Percentiles rank a stretch among this genome's conserved stretches.
phyloP scores from a whole-genome alignment of 805 yeast species.

The Saccharomycopsis oosterbeekiorum region DNA sequence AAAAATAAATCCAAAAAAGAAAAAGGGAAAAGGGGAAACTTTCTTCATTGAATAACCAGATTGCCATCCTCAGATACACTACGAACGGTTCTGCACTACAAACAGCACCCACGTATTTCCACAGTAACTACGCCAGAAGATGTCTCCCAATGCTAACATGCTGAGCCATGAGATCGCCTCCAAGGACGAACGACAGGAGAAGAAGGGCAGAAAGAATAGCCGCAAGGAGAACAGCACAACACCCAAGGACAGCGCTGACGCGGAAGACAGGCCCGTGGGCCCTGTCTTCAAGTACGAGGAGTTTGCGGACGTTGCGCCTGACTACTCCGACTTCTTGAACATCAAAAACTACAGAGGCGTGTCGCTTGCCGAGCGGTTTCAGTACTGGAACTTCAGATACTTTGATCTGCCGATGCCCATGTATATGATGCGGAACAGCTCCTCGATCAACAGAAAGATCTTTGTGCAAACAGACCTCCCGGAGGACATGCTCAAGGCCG shows the following conservation, averaged over 20 bases:
- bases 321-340: conserved; percentile 10
- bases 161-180: too few species aligned
- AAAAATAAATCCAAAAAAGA: too few species aligned
- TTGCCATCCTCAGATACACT: too few species aligned
- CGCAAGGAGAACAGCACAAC: too few species aligned
- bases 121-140: neutral
- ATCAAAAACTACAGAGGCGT: conserved; percentile 10
- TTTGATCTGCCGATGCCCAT: conserved; percentile 7
- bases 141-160: neutral
- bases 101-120: too few species aligned
- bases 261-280: too few species aligned
- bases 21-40: too few species aligned
- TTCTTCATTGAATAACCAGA: too few species aligned
- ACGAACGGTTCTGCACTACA: too few species aligned
- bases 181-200: neutral
- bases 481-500: conserved; percentile 27
- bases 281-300: neutral
- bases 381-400: neutral
- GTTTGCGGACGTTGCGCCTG: conserved; percentile 1
- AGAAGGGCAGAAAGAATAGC: neutral
- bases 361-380: conserved; percentile 4
- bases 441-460: conserved; percentile 27
- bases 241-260: neutral
- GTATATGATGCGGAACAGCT: conserved; percentile 7
- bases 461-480: conserved; percentile 45